Percentiles rank a stretch among this genome's conserved stretches.
phyloP scores from a whole-genome alignment of 768 basidiomycete genomes.

The Collybia nuda region DNA sequence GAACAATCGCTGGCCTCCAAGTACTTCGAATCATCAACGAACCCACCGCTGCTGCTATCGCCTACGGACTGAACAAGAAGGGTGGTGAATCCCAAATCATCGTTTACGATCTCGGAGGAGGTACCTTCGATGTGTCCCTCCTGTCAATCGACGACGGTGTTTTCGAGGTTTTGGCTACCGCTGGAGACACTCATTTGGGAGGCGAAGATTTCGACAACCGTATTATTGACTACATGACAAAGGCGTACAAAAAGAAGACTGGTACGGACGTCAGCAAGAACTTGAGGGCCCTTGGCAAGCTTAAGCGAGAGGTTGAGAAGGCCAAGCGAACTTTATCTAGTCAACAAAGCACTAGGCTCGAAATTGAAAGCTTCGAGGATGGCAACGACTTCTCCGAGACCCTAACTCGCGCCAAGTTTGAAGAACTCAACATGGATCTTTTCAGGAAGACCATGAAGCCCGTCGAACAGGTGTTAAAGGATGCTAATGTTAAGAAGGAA shows the following conservation, averaged over 20 bases:
- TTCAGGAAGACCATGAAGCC: slow-evolving; percentile 99
- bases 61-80: slow-evolving; percentile 98
- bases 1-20: slow-evolving; percentile 90
- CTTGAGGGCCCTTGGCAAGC: slow-evolving; percentile 83
- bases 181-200: slow-evolving; percentile 93
- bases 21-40: slow-evolving; percentile 98
- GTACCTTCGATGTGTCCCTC: slow-evolving; percentile 98
- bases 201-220: slow-evolving; percentile 97
- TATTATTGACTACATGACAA: slow-evolving; percentile 86
- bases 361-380: slow-evolving; percentile 94
- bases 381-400: slow-evolving; percentile 98
- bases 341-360: slow-evolving; percentile 88
- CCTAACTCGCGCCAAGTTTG: slow-evolving; percentile 97
- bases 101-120: slow-evolving; percentile 97
- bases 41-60: slow-evolving; percentile 95
- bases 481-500: slow-evolving; percentile 97
- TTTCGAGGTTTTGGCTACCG: slow-evolving; percentile 87
- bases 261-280: slow-evolving; percentile 81
- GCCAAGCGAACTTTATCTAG: slow-evolving; percentile 91
- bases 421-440: slow-evolving; percentile 97
- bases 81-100: slow-evolving; percentile 93
- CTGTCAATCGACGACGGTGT: slow-evolving; percentile 93
- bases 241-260: slow-evolving; percentile 90
- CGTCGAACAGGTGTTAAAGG: slow-evolving; percentile 98
- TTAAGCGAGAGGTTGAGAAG: slow-evolving; percentile 93